phyloP scores from a whole-genome alignment of 352 stramenopile species.

The Pythium apleroticum region DNA sequence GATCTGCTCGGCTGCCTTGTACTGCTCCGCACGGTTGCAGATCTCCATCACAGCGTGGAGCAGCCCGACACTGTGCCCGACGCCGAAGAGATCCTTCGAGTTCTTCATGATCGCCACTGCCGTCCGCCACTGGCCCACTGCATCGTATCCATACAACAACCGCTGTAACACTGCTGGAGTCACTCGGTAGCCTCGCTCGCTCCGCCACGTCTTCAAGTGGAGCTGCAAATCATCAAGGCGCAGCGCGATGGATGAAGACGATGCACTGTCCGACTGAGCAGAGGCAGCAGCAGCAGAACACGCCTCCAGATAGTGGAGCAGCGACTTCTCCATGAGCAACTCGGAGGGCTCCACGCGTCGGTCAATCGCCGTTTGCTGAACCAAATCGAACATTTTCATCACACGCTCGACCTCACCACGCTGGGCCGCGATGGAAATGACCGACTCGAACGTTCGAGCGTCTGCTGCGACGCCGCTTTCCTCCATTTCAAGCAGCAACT shows the following conservation, averaged over 20 bases:
- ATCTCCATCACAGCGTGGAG: slow-evolving; percentile 63
- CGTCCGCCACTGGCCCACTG: slow-evolving; percentile 45
- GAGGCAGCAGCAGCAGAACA: slow-evolving; percentile 13
- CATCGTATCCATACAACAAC: slow-evolving; percentile 51
- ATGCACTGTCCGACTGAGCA: background rate
- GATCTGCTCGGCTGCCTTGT: slow-evolving; percentile 55
- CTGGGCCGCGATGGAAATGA: slow-evolving; percentile 5
- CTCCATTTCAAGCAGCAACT: slow-evolving; percentile 15
- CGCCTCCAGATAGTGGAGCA: slow-evolving; percentile 20
- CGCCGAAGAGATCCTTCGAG: slow-evolving; percentile 40
- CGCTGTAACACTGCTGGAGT: slow-evolving; percentile 37
- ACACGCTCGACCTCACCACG: slow-evolving; percentile 16
- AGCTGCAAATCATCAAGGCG: slow-evolving; percentile 32
- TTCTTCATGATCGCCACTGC: slow-evolving; percentile 50
- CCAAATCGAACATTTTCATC: slow-evolving; percentile 17
- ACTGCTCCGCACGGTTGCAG: slow-evolving; percentile 59
- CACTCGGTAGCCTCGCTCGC: slow-evolving; percentile 2
- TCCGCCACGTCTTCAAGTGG: slow-evolving; percentile 46
- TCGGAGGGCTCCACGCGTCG: slow-evolving; percentile 4
- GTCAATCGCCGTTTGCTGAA: background rate
- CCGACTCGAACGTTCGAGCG: slow-evolving; percentile 10
- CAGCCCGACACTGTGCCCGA: slow-evolving; percentile 42
- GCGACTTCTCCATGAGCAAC: slow-evolving; percentile 13
- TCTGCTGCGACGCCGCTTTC: slow-evolving; percentile 3
- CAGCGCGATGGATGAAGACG: background rate